These are phyloP conservation scores for Naganishia cerealis DNA, from an alignment of 1,284 basidiomycete species.

Conservation along the genomic window DNA sequence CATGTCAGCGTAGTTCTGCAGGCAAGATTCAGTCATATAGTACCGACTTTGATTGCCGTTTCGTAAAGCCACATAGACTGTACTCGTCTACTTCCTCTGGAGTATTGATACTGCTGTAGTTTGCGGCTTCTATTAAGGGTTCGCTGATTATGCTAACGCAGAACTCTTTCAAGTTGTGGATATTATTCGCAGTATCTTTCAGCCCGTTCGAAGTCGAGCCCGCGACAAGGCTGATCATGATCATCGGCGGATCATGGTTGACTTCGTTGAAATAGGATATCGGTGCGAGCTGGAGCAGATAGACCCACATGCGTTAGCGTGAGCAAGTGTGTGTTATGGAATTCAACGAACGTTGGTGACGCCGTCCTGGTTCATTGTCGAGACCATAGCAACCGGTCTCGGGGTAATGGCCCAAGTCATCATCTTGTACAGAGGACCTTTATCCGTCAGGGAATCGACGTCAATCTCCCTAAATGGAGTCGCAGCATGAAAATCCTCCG, in stretches of 20 bases:
- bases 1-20: conserved; percentile 57
- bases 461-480: conserved; percentile 64
- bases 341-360: conserved; percentile 62
- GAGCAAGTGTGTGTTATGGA: neutral
- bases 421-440: conserved; percentile 54
- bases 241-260: conserved; percentile 65
- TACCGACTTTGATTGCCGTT: conserved; percentile 61
- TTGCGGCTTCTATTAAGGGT: conserved; percentile 70
- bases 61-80: conserved; percentile 70
- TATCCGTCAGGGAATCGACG: conserved; percentile 57
- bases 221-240: conserved; percentile 62
- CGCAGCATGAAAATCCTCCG: conserved; percentile 56
- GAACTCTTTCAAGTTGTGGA: conserved; percentile 68
- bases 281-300: conserved; percentile 49
- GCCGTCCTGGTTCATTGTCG: conserved; percentile 62
- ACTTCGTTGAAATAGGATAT: conserved; percentile 55
- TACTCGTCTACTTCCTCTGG: conserved; percentile 70
- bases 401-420: conserved; percentile 68
- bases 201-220: conserved; percentile 47
- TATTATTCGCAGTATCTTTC: conserved; percentile 70
- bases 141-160: conserved; percentile 75
- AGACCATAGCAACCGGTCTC: conserved; percentile 72
- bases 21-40: neutral
- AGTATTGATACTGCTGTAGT: conserved; percentile 66
- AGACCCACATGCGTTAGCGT: conserved; percentile 54